phyloP scores from a whole-genome alignment of 805 yeast species.

The Candida chilensis region DNA sequence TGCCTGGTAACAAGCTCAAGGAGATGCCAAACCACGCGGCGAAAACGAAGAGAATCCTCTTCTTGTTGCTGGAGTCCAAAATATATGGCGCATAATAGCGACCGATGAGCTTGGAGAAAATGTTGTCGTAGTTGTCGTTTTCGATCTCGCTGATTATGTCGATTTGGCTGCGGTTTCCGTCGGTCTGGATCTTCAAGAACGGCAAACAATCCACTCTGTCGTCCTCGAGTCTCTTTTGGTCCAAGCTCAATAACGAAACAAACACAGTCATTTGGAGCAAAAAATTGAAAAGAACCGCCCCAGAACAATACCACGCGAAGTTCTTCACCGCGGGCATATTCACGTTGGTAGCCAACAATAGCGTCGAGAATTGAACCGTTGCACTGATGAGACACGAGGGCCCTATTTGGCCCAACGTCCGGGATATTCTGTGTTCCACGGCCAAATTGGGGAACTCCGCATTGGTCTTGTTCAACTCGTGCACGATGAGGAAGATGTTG shows the following conservation, averaged over 20 bases:
- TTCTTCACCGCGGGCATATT: conserved; percentile 95
- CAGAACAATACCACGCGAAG: conserved; percentile 86
- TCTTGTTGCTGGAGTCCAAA: conserved; percentile 34
- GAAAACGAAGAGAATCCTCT: conserved; percentile 44
- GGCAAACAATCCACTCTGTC: conserved; percentile 56
- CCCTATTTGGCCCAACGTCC: conserved; percentile 66
- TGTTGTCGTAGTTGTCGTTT: not conserved
- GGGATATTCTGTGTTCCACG: conserved; percentile 50
- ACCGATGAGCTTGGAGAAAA: conserved; percentile 31
- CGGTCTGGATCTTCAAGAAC: conserved; percentile 37
- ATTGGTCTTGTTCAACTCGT: conserved; percentile 58
- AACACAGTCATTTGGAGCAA: conserved; percentile 75
- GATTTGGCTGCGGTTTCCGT: too few relatives aligned
- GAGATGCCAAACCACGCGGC: conserved; percentile 60
- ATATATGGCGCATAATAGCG: conserved; percentile 52
- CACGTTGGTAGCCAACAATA: conserved; percentile 69
- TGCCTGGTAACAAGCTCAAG: conserved; percentile 55
- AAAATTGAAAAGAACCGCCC: conserved; percentile 74
- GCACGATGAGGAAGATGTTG: conserved; percentile 79
- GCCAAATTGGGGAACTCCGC: conserved; percentile 27
- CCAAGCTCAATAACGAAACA: conserved; percentile 60
- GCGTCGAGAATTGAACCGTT: conserved; percentile 69
- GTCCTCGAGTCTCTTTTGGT: conserved; percentile 51
- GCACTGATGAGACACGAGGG: conserved; percentile 82
- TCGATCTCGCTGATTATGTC: too few relatives aligned